Evolutionary conservation across 306 rosid species (phyloP).

Genomic region (Rosa rugosa): DNA sequence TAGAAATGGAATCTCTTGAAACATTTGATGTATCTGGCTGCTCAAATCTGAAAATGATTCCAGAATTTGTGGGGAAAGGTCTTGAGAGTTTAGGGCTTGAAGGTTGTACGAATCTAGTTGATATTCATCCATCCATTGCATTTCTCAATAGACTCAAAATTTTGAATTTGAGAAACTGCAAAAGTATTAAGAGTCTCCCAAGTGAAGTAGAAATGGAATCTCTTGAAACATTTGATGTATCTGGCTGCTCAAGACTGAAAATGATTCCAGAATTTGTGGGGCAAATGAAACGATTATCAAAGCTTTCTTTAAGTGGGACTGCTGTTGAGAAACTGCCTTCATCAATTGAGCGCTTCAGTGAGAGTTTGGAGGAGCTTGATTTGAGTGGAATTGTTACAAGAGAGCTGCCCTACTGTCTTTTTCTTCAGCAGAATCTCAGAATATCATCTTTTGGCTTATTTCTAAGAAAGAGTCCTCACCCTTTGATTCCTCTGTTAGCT

Average conservation of each 20-base stretch:
- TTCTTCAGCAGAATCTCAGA: no score
- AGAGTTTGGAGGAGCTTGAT: constrained; percentile 9
- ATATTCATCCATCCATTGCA: constrained; percentile 20
- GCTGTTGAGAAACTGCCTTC: constrained; percentile 11
- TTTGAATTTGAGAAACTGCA: background rate
- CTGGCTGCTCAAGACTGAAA: constrained; percentile 20
- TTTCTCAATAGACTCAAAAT: background rate
- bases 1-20: constrained; percentile 7
- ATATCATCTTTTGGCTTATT: no score
- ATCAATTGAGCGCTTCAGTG: constrained; percentile 9
- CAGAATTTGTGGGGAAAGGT: no score
- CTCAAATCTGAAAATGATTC: no score
- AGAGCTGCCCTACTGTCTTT: background rate
- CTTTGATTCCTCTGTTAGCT: background rate
- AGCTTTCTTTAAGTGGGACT: constrained; percentile 12
- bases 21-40: no score
- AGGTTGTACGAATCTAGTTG: background rate
- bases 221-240: constrained; percentile 17
- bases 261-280: constrained; percentile 20
- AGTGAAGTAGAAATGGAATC: background rate
- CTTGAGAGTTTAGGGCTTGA: background rate
- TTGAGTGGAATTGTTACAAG: background rate
- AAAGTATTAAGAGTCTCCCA: constrained; percentile 10
- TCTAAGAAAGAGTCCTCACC: background rate
- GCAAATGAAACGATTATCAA: background rate